Evolutionary conservation across 192 early-diverging fungal genomes (phyloP), one percentile per base, ranked within the genome.

Genomic region (Rhizoclosmatium sp.): DNA sequence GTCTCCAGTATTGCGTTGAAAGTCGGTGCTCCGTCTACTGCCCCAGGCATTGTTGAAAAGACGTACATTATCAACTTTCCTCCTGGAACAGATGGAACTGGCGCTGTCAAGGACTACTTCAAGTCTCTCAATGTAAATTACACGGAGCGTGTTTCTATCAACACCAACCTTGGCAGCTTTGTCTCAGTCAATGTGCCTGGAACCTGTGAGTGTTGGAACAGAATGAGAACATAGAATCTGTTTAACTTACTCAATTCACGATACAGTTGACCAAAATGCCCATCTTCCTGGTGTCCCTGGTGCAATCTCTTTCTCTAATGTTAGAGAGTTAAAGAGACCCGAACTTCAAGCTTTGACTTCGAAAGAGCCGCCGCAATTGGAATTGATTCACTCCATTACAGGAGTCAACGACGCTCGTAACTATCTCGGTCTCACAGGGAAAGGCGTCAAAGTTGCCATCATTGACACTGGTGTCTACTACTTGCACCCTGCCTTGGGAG

Each of bases 391-490:
- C 39, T 10, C 16, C 3, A 58, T 71, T 19, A 58, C 70, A 9
- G 85, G 85, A 70, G 85, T 87, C 39, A 65, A 69, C 59, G 71
- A 79, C 1, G 76, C 49, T 23, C 77, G 80, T 23, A 51, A 76
- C 16, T 44, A 59, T 40, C 74, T 85, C 59, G 81, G 81, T n/a
- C 51, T 72, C 56, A 87, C 78, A 66, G 86, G 86, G 21, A 84
- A 86, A 68, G 86, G 86, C 49, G 76, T 87, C 65, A 85, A 85
- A 76, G 82, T 89, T 51, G 88, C 76, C 58, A 78, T 89, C 31
- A 78, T 89, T 44, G 88, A 89, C 77, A 72, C 87, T 1, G 88
- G 88, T 66, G 83, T 89, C 21, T 84, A 85, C 80, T 89, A 82
- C 75, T 78, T 69, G n/a, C 88, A 89, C 76, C 87, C 86, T 23